Conservation (phyloP, 2,329 filamentous ascomycete genomes). For the Sphaerulina populicola region DNA sequence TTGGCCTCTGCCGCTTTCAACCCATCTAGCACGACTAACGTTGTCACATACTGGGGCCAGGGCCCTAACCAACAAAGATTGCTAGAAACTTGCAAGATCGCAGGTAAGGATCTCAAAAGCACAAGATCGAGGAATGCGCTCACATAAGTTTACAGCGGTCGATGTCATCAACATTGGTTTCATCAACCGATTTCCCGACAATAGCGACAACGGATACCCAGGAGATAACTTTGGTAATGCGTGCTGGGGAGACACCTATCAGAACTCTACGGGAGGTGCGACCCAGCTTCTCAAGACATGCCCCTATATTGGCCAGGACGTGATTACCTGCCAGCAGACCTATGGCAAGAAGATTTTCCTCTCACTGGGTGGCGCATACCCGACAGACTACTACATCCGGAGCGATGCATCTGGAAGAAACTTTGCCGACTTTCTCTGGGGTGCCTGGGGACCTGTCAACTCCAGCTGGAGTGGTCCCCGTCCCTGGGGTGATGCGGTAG, state of each 20-base stretch:
- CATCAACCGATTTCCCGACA: conserved; percentile 47
- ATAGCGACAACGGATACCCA: conserved; percentile 40
- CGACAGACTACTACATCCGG: conserved; percentile 38
- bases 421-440: conserved; percentile 42
- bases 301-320: conserved; percentile 34
- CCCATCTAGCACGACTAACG: conserved; percentile 39
- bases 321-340: conserved; percentile 38
- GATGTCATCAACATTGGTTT: conserved; percentile 52
- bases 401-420: conserved; percentile 35
- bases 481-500: conserved; percentile 42
- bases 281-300: conserved; percentile 12
- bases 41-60: conserved; percentile 52
- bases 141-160: conserved; percentile 35
- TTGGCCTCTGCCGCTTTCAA: conserved; percentile 37
- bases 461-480: conserved; percentile 30
- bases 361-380: conserved; percentile 39
- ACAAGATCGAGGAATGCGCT: neutral
- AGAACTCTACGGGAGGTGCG: conserved; percentile 13
- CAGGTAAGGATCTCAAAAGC: neutral
- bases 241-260: conserved; percentile 12
- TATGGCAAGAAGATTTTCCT: conserved; percentile 42
- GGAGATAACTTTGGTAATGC: conserved; percentile 45
- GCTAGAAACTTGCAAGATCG: conserved; percentile 41
- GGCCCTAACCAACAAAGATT: conserved; percentile 44
- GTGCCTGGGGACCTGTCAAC: conserved; percentile 35